Evolutionary conservation across 495 filamentous ascomycete genomes (phyloP), one percentile per base, ranked within the genome.

Genomic region (Rhypophila decipiens): DNA sequence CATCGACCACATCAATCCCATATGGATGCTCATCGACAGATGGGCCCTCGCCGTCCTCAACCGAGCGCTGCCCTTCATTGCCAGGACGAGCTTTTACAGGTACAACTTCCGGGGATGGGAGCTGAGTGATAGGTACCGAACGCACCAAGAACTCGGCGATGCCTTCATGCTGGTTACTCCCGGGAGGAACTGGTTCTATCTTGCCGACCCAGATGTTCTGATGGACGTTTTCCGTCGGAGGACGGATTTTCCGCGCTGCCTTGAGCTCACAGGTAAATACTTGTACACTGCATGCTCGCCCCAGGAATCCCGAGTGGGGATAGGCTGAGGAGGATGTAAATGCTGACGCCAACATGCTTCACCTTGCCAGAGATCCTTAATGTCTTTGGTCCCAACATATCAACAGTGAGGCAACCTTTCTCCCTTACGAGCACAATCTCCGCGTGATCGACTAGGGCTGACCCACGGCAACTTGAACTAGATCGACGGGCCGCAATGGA

Each of bases 331-430:
- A 18, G 15, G 36, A 38, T 13, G 19, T 40, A 11, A 31, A 19
- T 10, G 21, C 18, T 9, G 42, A 2, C 2, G 17, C 27, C 13
- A 31, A 31, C 27, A 31, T 13, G 37, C 15, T 40, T 35, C 12
- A 10, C 17, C 50, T 63, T 39, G 68, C 13, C 29, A 45, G 34
- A 60, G 13, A 46, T 65, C 5, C 51, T 76, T 18, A 59, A 69
- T 18, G 47, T 75, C 2, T 79, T 74, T 51, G 73, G 75, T 2
- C 66, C 65, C 10, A 76, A 69, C 51, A 50, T 79, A 0, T 51
- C 63, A 3, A 68, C 68, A 1, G 69, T 68, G 51, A 60, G 61
- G 44, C 12, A 29, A 4, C 39, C n/a, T 29, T 24, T 36, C 41
- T 4, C 39, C 29, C 27, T 33, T 20, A 4, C 2, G 24, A 24